Evolutionary conservation across 371 early-diverging fungal genomes (phyloP), one percentile per base, ranked within the genome.

Genomic region (Actinomortierella ambigua): DNA sequence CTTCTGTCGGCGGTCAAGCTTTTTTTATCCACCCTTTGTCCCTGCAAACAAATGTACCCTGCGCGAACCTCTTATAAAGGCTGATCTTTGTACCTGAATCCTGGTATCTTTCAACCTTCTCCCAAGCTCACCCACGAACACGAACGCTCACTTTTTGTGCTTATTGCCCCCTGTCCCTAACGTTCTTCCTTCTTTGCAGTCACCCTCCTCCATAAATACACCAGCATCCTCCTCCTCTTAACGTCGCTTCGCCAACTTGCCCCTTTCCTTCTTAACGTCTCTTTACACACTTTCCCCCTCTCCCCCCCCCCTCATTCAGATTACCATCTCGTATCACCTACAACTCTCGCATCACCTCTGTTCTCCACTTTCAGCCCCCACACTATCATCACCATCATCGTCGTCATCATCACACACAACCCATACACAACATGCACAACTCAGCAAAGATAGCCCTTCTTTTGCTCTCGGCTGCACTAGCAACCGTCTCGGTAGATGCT

Each of bases 391-490:
- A 50, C 2, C 24, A 15, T 34, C 22, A 18, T 11, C 23, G 11
- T 11, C 11, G 4, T 11, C 11, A 4, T 34, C 34, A 34, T 11
- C 11, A 6, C 11, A 34, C 34, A 11, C 4, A 34, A 34, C 11
- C 24, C 9, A 50, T n/a, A 43, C 18, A 44, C 29, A 56, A 22
- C 13, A 68, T 68, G 68, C 55, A 59, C 53, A 39, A n/a, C 23
- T 41, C 59, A 17, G 50, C 56, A 5, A 42, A 55, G 7, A 39
- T 68, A 26, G 34, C 63, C 14, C 47, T 55, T 39, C 24, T 68
- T 29, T 50, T 58, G 41, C 59, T 63, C 26, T 68, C 63, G 15
- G 41, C 63, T 0, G 53, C 68, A 3, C 9, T 63, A 11, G 55
- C 68, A 0, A 34, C 22, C 22, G 18, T 24, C 20, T 22, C 20